Conservation (phyloP, 2,329 filamentous ascomycete genomes). For the Thyridium curvatum region DNA sequence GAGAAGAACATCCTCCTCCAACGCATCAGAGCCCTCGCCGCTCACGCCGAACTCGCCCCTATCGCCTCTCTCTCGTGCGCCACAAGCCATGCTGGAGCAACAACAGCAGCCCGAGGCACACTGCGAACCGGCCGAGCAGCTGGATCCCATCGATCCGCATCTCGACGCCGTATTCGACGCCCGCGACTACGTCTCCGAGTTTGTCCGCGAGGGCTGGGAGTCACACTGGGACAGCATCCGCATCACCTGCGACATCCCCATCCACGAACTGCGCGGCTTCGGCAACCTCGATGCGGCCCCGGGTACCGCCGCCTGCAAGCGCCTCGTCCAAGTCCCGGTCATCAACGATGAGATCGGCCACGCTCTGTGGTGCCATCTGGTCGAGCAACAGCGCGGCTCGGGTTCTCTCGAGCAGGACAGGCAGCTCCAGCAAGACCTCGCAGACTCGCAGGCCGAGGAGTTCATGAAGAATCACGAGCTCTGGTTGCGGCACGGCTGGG, state of each 20-base stretch:
- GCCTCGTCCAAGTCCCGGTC: constrained; percentile 14
- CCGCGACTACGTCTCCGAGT: constrained; percentile 9
- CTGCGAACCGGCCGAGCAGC: no score
- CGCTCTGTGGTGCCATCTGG: constrained; percentile 13
- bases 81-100: no score
- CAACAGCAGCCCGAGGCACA: no score
- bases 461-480: neutral
- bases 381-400: constrained; percentile 1
- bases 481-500: neutral
- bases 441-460: neutral
- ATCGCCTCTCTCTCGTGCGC: no score
- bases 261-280: constrained; percentile 11
- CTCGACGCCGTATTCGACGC: constrained; percentile 7
- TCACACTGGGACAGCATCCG: constrained; percentile 8
- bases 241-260: constrained; percentile 12
- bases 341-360: constrained; percentile 15
- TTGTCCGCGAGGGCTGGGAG: constrained; percentile 10
- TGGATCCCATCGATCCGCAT: no score
- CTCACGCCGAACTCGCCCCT: no score
- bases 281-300: constrained; percentile 9
- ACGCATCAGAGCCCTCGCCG: no score
- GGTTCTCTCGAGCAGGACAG: neutral
- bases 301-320: constrained; percentile 10
- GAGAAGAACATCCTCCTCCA: no score
- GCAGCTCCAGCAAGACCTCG: neutral